Evolutionary conservation across 306 rosid genomes (phyloP), one percentile per base, ranked within the genome.

Genomic region (Inga leiocalycina): DNA sequence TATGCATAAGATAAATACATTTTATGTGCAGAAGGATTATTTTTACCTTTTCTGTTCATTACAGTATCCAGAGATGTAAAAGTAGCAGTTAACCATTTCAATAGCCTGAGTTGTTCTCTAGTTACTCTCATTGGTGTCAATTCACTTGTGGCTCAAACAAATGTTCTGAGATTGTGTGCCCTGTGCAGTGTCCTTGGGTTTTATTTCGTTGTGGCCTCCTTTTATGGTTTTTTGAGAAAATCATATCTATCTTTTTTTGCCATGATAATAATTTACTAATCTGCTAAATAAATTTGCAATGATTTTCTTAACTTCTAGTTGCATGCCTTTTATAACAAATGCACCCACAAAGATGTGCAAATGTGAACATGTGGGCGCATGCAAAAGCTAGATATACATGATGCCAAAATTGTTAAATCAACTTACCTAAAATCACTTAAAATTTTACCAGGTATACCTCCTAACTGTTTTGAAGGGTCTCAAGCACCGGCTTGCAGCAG

Each of bases 401-500:
- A 43, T 69, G 51, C 56, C 74, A 34, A 48, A 76, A 45, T 80
- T 88, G 49, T 66, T 39, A 65, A 80, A 73, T 86, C 75, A 41
- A 79, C 76, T 56, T 76, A 79, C 87, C 88, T 89, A 80, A 84
- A 78, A 78, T 66, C 72, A 78, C 77, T 80, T 76, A 75, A 79
- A 84, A 86, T 89, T 82, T 85, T 89, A 19, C 81, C 97, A 96
- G 99, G 97, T 92, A 76, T 96, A 90, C 91, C 80, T 96, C 87
- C 76, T 96, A 86, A 96, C 94, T 71, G 93, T 96, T 86, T 82
- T 96, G 88, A 96, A 88, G 87, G 97, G 92, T 89, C 97, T 96
- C 86, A 93, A 89, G 90, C 94, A 94, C 89, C 93, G 99, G 48
- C 94, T 93, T 80, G 98, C 98, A 77, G 97, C 97, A 87, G 99